Evolutionary conservation across 768 basidiomycete species (phyloP).

Genomic region (Xerocomus brunneocitrinus): DNA sequence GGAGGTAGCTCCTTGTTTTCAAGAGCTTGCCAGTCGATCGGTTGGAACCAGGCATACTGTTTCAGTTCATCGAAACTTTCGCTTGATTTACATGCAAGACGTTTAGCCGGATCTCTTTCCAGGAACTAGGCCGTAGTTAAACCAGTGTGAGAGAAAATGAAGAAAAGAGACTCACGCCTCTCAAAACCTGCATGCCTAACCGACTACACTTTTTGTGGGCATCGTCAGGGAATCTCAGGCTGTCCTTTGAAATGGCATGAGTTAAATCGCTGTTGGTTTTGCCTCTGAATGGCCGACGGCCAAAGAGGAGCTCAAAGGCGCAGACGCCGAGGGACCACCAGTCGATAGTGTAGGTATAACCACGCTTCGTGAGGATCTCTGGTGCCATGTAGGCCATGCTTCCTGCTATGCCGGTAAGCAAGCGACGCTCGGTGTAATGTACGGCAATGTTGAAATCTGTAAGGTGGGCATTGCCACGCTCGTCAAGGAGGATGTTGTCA

Average conservation of each 20-base stretch:
- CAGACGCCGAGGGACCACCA: slow-evolving; percentile 98
- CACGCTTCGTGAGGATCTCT: slow-evolving; percentile 85
- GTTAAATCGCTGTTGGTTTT: slow-evolving; percentile 91
- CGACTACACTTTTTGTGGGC: slow-evolving; percentile 74
- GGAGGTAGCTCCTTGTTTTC: slow-evolving; percentile 70
- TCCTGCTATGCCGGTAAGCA: slow-evolving; percentile 88
- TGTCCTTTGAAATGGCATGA: slow-evolving; percentile 86
- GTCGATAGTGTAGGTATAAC: slow-evolving; percentile 91
- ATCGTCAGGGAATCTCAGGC: slow-evolving; percentile 86
- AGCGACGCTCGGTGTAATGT: slow-evolving; percentile 83
- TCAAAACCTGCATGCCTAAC: slow-evolving; percentile 72
- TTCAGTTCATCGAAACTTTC: slow-evolving; percentile 79
- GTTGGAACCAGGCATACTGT: slow-evolving; percentile 78
- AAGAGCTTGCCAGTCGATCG: slow-evolving; percentile 87
- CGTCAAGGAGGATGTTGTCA: slow-evolving; percentile 95
- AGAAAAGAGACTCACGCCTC: slow-evolving; percentile 53
- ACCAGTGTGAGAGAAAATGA: slow-evolving; percentile 9
- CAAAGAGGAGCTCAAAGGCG: slow-evolving; percentile 88
- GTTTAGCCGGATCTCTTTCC: slow-evolving; percentile 76
- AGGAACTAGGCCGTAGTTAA: slow-evolving; percentile 53
- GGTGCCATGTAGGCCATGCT: slow-evolving; percentile 99
- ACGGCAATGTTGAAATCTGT: slow-evolving; percentile 99
- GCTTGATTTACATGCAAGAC: slow-evolving; percentile 79
- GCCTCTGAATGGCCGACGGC: slow-evolving; percentile 88
- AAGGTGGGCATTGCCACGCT: slow-evolving; percentile 91